These are phyloP conservation scores for Plasmodium falciparum DNA, from an alignment of 169 alveolate species.

Conservation along the genomic window DNA sequence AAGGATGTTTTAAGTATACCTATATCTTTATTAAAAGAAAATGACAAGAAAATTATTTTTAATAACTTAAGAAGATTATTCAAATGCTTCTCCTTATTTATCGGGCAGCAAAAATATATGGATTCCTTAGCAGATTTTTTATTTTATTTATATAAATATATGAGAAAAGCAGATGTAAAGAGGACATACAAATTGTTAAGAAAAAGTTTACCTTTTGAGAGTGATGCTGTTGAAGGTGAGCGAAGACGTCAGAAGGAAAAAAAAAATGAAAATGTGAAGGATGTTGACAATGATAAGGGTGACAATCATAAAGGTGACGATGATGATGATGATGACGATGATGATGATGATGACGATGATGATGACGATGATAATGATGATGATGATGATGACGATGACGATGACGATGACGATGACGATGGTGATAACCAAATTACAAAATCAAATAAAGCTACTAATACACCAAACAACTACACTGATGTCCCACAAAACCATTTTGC, in stretches of 20 bases:
- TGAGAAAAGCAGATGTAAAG: conserved; percentile 44
- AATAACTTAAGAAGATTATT: conserved; percentile 39
- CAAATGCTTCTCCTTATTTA: conserved; percentile 16
- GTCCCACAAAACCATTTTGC: neutral
- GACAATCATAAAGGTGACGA: neutral
- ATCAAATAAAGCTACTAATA: too few species aligned
- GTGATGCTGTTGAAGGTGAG: neutral
- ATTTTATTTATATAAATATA: conserved; percentile 51
- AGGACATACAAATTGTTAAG: conserved; percentile 31
- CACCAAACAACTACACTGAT: neutral
- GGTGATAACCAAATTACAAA: neutral
- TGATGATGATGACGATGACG: neutral
- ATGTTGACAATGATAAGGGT: neutral
- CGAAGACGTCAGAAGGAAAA: neutral
- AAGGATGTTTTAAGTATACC: conserved; percentile 23
- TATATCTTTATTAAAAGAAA: conserved; percentile 8
- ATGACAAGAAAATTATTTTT: conserved; percentile 28
- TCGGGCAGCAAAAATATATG: conserved; percentile 4
- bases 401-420: neutral
- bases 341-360: neutral
- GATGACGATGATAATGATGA: neutral
- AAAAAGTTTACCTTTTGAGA: neutral
- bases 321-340: neutral
- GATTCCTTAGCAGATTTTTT: conserved; percentile 37
- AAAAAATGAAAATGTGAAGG: neutral